Conservation (phyloP, 352 stramenopile genomes). For the Globisporangium polare region DNA sequence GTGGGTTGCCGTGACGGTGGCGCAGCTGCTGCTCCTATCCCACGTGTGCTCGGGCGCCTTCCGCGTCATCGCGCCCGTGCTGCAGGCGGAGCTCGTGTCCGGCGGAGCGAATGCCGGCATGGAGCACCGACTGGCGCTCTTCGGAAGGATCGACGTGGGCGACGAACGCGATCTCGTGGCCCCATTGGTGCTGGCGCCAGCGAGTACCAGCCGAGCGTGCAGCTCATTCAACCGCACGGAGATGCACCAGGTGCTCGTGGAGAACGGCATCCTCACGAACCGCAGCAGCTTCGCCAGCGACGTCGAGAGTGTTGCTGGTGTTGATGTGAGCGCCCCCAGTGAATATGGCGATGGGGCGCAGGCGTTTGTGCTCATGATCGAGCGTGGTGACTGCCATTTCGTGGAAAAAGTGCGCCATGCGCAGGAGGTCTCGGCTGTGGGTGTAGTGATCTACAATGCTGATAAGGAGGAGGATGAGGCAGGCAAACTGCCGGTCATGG, state of each 20-base stretch:
- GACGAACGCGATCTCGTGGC: neutral
- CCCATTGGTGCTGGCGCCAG: constrained; percentile 2
- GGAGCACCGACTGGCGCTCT: constrained; percentile 4
- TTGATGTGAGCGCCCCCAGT: neutral
- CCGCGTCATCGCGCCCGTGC: constrained; percentile 2
- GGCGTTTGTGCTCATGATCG: constrained; percentile 8
- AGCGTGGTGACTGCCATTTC: constrained; percentile 33
- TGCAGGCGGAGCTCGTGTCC: neutral
- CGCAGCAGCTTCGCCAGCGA: neutral
- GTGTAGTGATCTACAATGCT: constrained; percentile 6
- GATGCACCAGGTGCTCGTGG: neutral
- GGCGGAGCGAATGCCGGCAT: neutral
- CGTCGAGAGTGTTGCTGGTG: neutral
- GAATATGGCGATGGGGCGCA: neutral
- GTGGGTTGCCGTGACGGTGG: too few species aligned
- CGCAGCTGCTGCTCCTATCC: neutral
- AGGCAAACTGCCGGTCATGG: neutral
- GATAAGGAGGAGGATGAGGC: neutral
- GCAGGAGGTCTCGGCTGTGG: neutral
- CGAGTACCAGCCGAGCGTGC: neutral
- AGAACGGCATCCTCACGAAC: neutral
- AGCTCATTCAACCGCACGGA: constrained; percentile 1
- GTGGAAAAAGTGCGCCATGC: constrained; percentile 45
- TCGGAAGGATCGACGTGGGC: neutral
- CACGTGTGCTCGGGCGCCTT: constrained; percentile 1